Evolutionary conservation across 345 rosid species (phyloP), one percentile per base, ranked within the genome.

Genomic region (Geranium brycei): DNA sequence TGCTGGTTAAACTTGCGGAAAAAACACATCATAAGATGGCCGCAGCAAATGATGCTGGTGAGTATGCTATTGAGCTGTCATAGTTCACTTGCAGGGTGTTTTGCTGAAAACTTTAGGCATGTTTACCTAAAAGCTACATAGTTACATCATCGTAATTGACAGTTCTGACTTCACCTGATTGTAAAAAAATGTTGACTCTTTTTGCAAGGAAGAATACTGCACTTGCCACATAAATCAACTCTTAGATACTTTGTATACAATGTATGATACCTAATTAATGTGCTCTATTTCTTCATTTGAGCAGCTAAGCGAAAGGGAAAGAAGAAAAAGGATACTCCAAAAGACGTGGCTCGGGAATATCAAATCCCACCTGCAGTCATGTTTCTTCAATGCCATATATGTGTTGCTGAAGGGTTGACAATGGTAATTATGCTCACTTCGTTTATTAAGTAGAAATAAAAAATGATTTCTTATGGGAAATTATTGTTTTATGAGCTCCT

Each of bases 391-490:
- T 87, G 96, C 67, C 86, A 87, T 63, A 78, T 90, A 67, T 81
- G 77, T 77, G 82, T 95, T 74, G 91, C 97, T 53, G 92, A 93
- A 77, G 99, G 99, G 71, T 89, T 93, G 47, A 77, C 91, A 6
- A 74, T 88, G 95, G 99, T 93, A 73, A 69, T 57, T 19, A 7
- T 66, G 64, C 64, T 14, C 28, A 23, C 28, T 23, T 23, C 28
- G 28, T 23, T 23, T 0, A 23, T 2, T 23, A 23, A 23, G 2
- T 23, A 23, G 1, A 23, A 23, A 2, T 2, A 1, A 23, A 23
- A 23, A 23, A 23, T 23, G 28, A 23, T 23, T 23, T 23, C 28
- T 23, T 23, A 1, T 2, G 1, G 28, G 28, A 23, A 23, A 23
- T 2, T 2, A 23, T 23, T 23, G 28, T 23, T 23, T 23, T 35